phyloP scores from a whole-genome alignment of 2,329 filamentous ascomycete genomes.

The Colletotrichum tropicale region DNA sequence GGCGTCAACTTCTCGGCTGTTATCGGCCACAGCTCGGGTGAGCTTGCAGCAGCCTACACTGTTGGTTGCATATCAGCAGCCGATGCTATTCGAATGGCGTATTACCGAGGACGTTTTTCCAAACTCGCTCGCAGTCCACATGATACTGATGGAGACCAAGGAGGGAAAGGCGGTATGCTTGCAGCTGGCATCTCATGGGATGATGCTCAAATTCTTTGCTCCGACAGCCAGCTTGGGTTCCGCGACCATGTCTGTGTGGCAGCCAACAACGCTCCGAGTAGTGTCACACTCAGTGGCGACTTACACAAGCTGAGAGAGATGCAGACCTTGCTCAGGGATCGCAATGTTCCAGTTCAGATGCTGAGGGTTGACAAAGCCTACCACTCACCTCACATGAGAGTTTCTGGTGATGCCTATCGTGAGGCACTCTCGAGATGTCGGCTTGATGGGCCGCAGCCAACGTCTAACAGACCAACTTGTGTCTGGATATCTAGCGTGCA shows the following conservation, averaged over 20 bases:
- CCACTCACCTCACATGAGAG: constrained; percentile 31
- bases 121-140: not conserved
- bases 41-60: constrained; percentile 21
- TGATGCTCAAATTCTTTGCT: not conserved
- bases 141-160: not conserved
- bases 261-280: constrained; percentile 23
- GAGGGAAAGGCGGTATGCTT: not conserved
- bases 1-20: constrained; percentile 10
- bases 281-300: constrained; percentile 30
- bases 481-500: not conserved
- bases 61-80: constrained; percentile 14
- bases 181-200: not conserved
- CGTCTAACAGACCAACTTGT: constrained; percentile 31
- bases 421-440: not conserved
- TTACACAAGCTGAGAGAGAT: constrained; percentile 26
- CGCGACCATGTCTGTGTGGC: constrained; percentile 25
- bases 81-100: not conserved
- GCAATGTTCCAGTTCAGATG: constrained; percentile 20
- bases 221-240: not conserved
- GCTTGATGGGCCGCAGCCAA: constrained; percentile 11
- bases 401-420: not conserved
- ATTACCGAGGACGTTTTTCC: not conserved
- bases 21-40: constrained; percentile 22
- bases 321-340: constrained; percentile 20
- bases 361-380: constrained; percentile 31